Conservation (phyloP, 352 stramenopile genomes). For the Achlya hypogyna region DNA sequence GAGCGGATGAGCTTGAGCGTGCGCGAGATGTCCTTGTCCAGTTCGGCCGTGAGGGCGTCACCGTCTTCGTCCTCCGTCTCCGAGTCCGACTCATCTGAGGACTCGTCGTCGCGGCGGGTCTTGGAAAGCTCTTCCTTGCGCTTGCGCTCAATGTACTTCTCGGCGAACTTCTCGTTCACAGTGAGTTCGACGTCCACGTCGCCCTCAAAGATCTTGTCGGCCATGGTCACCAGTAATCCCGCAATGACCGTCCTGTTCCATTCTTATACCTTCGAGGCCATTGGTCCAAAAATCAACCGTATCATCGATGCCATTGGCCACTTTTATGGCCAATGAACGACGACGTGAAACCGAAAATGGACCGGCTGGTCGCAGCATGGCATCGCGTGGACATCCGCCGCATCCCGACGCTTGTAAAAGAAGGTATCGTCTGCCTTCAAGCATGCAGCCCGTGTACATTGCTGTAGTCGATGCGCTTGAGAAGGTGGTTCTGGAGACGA, state of each 20-base stretch:
- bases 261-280: not conserved
- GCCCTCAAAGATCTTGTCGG: conserved; percentile 12
- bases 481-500: not conserved
- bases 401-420: conserved; percentile 16
- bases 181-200: conserved; percentile 37
- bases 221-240: not conserved
- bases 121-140: conserved; percentile 66
- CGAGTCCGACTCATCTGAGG: conserved; percentile 50
- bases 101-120: conserved; percentile 37
- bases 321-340: not conserved
- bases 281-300: not conserved
- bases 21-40: conserved; percentile 72
- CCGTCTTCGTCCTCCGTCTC: conserved; percentile 81
- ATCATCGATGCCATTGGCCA: not conserved
- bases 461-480: conserved; percentile 9
- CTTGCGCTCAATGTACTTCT: conserved; percentile 62
- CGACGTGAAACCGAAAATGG: not conserved
- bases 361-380: not conserved
- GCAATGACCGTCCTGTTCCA: not conserved
- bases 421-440: conserved; percentile 8
- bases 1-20: conserved; percentile 86
- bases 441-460: not conserved
- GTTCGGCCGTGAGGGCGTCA: conserved; percentile 55
- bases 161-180: conserved; percentile 73
- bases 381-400: conserved; percentile 9